Conservation (phyloP, 768 basidiomycete genomes). For the Leccinellum albellum region DNA sequence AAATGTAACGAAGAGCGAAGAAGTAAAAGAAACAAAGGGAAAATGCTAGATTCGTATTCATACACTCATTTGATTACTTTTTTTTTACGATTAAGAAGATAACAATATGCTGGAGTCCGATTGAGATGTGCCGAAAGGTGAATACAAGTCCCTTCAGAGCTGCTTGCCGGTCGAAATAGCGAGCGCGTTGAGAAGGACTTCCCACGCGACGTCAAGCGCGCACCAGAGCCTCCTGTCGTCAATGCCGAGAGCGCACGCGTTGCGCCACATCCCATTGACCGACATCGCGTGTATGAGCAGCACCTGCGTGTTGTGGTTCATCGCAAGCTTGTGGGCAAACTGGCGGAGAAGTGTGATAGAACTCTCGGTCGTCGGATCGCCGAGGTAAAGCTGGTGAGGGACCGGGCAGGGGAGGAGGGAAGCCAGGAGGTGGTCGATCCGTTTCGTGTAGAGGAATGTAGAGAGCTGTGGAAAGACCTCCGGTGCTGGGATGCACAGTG, state of each 20-base stretch:
- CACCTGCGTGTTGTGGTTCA: constrained; percentile 12
- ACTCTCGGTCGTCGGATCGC: constrained; percentile 19
- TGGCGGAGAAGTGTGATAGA: constrained; percentile 11
- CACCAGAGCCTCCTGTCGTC: constrained; percentile 45
- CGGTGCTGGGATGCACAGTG: constrained; percentile 66
- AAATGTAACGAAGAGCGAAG: neutral
- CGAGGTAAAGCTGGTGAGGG: constrained; percentile 22
- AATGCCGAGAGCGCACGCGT: constrained; percentile 48
- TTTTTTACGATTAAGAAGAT: constrained; percentile 1
- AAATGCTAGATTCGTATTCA: constrained; percentile 14
- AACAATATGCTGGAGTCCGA: neutral
- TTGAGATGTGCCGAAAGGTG: neutral
- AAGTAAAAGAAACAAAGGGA: neutral
- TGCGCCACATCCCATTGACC: constrained; percentile 50
- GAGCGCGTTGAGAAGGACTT: constrained; percentile 41
- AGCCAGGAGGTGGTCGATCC: constrained; percentile 52
- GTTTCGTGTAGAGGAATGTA: constrained; percentile 66
- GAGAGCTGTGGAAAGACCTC: constrained; percentile 64
- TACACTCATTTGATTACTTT: constrained; percentile 16
- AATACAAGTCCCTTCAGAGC: constrained; percentile 6
- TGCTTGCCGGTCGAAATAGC: constrained; percentile 25
- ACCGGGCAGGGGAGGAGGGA: constrained; percentile 53
- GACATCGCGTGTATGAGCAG: constrained; percentile 35
- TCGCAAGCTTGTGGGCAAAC: constrained; percentile 17
- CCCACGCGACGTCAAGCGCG: constrained; percentile 49